A percentile compares a stretch with the other conserved stretches of the same genome.
phyloP scores from a whole-genome alignment of 208 protist genomes.

The Acanthamoeba pearcei region DNA sequence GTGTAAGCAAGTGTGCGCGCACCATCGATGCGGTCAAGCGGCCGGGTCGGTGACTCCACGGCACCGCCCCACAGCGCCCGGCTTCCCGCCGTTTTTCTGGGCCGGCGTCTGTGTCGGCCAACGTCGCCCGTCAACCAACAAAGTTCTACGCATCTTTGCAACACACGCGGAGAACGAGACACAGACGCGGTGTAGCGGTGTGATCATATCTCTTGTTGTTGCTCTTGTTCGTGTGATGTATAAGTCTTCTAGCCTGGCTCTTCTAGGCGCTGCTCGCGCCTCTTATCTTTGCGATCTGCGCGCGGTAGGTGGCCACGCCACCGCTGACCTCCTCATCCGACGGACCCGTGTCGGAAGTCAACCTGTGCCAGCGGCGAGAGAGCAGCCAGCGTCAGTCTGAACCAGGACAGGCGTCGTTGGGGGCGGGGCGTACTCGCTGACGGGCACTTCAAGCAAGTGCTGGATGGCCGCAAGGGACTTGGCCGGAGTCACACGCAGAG shows the following conservation, averaged over 20 bases:
- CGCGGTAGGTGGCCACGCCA: conserved; percentile 1
- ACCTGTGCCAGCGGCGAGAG: not conserved
- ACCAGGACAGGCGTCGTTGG: not conserved
- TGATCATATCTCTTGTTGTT: too few species aligned
- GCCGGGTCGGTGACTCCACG: too few species aligned
- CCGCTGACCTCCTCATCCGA: not conserved
- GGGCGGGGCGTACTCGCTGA: not conserved
- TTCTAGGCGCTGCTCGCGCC: not conserved
- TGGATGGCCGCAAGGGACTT: conserved; percentile 51
- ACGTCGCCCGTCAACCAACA: not conserved
- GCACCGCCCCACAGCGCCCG: too few species aligned
- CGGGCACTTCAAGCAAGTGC: conserved; percentile 12
- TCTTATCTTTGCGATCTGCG: conserved; percentile 28
- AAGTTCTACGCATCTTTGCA: not conserved
- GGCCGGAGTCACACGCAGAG: conserved; percentile 19
- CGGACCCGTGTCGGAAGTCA: not conserved
- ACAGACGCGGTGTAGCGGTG: too few species aligned
- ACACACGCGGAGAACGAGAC: too few species aligned
- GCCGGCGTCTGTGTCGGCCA: too few species aligned
- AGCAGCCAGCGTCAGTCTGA: not conserved
- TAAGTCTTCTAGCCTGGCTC: too few species aligned
- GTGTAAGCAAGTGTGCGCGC: too few species aligned
- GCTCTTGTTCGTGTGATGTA: too few species aligned
- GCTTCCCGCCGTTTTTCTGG: not conserved
- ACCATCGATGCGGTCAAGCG: too few species aligned